phyloP scores from a whole-genome alignment of 1,284 basidiomycete species.

The Leccinum pachyderme region DNA sequence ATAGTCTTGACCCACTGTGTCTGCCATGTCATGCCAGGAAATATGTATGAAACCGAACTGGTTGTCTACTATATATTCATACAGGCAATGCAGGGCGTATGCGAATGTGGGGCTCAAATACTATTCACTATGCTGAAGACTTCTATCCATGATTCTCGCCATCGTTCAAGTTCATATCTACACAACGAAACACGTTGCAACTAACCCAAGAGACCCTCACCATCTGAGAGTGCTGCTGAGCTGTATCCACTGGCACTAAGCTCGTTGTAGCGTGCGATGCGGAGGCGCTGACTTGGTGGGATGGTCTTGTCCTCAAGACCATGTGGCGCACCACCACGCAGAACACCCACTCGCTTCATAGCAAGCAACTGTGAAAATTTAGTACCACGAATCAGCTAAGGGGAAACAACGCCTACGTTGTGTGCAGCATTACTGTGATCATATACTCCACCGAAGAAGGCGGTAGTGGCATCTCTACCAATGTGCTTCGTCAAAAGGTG shows the following conservation, averaged over 20 bases:
- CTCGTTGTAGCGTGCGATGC: conserved; percentile 64
- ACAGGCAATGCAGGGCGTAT: conserved; percentile 7
- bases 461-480: conserved; percentile 84
- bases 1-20: too few species aligned
- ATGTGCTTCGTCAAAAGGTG: conserved; percentile 70
- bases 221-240: conserved; percentile 34
- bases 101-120: conserved; percentile 5
- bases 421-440: conserved; percentile 93
- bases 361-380: conserved; percentile 56
- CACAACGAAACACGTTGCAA: not conserved
- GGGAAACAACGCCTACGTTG: conserved; percentile 50
- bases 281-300: conserved; percentile 68
- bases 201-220: conserved; percentile 34
- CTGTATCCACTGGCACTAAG: conserved; percentile 41
- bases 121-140: conserved; percentile 3
- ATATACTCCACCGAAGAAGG: conserved; percentile 93
- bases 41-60: not conserved
- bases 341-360: conserved; percentile 88
- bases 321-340: conserved; percentile 72
- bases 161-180: conserved; percentile 1
- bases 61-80: conserved; percentile 15
- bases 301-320: conserved; percentile 60
- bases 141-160: not conserved
- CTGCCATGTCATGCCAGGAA: too few species aligned
- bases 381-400: conserved; percentile 1